Evolutionary conservation across 371 early-diverging fungal species (phyloP).

Genomic region (Mortierella polycephala): DNA sequence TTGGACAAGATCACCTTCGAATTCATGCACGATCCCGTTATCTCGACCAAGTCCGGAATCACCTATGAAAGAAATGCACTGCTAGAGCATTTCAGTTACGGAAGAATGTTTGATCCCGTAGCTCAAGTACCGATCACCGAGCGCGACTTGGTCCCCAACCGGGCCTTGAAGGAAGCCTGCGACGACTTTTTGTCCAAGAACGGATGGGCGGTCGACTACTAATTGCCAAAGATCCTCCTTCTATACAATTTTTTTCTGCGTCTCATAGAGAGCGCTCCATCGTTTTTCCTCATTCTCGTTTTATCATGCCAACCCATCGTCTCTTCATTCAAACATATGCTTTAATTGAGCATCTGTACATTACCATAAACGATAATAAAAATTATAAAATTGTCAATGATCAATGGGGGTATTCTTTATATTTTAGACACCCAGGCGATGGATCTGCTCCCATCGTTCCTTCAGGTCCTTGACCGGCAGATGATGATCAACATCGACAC

Average conservation of each 20-base stretch:
- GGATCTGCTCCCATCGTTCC: conserved; percentile 47
- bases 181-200: conserved; percentile 70
- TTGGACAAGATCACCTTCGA: conserved; percentile 54
- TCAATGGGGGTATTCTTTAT: too few relatives aligned
- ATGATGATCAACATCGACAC: conserved; percentile 25
- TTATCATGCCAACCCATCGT: too few relatives aligned
- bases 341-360: too few relatives aligned
- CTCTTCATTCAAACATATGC: neutral
- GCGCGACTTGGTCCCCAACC: conserved; percentile 73
- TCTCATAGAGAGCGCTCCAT: too few relatives aligned
- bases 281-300: too few relatives aligned
- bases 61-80: conserved; percentile 79
- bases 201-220: conserved; percentile 66
- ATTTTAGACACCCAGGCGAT: conserved; percentile 26
- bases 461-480: conserved; percentile 44
- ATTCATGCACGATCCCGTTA: conserved; percentile 65
- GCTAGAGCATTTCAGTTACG: conserved; percentile 74
- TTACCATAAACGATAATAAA: too few relatives aligned
- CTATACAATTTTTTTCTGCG: neutral
- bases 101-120: conserved; percentile 83
- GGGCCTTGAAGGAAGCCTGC: conserved; percentile 76
- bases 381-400: too few relatives aligned
- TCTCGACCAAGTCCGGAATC: conserved; percentile 64
- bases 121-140: conserved; percentile 74
- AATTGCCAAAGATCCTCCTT: neutral